Conservation (phyloP, 257 asterid species). For the Capsicum pubescens region DNA sequence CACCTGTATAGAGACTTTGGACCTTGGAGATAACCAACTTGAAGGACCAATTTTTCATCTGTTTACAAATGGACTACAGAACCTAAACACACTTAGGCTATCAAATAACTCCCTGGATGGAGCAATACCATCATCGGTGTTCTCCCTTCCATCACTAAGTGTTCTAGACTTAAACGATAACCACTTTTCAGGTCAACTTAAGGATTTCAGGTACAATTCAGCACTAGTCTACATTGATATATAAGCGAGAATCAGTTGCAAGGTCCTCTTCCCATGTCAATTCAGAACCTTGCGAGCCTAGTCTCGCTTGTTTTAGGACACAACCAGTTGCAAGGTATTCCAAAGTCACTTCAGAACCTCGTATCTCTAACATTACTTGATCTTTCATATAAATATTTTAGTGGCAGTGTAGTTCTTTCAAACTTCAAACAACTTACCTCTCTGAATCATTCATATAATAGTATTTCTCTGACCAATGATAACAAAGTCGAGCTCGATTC, state of each 20-base stretch:
- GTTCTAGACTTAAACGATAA: slow-evolving; percentile 1
- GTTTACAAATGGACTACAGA: slow-evolving; percentile 12
- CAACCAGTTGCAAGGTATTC: slow-evolving; percentile 34
- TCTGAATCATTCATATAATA: not conserved
- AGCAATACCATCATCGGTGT: slow-evolving; percentile 33
- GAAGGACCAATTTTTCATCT: slow-evolving; percentile 32
- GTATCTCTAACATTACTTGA: slow-evolving; percentile 18
- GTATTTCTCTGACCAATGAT: not conserved
- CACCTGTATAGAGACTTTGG: not conserved
- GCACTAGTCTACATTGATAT: not conserved
- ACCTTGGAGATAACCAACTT: slow-evolving; percentile 27
- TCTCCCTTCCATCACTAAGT: slow-evolving; percentile 32
- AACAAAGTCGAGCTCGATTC: not conserved
- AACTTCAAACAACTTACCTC: not conserved
- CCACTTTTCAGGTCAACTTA: slow-evolving; percentile 32
- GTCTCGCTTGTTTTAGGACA: not conserved
- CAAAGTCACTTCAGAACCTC: slow-evolving; percentile 35
- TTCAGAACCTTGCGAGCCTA: slow-evolving; percentile 32
- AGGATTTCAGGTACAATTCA: slow-evolving; percentile 31
- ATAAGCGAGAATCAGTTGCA: slow-evolving; percentile 27
- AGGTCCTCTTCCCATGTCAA: slow-evolving; percentile 35
- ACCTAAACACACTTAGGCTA: slow-evolving; percentile 23
- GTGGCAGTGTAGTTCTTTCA: not conserved
- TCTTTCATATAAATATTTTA: not conserved
- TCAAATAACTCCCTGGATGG: slow-evolving; percentile 30